Base-by-base conservation (phyloP, 2,329 filamentous ascomycete species). In the Talaromyces funiculosus region DNA sequence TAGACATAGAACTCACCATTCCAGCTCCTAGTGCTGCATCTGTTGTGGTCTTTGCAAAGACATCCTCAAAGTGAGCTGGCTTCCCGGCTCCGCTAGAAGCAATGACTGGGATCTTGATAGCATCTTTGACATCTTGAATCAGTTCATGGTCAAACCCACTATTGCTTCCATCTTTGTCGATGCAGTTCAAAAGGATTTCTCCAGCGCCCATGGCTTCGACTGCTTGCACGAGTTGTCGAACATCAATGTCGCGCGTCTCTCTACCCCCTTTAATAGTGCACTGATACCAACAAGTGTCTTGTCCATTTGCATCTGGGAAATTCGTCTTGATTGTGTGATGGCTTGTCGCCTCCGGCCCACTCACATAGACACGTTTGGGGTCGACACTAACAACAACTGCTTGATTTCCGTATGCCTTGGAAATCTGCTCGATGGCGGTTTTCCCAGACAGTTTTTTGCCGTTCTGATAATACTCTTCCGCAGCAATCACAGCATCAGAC, bases 361-460 rank as follows among this genome's bases (percentile, higher is more conserved):
- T 70, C 58, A 97, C 89, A 75, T 96, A 97, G 10, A 97, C 86
- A 61, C 94, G 85, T 76, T 92, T 94, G 4, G 94, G 95, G 71
- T 99, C 94, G 62, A 99, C 87, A 69, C 89, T 94, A 66, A 99
- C 90, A 60, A 99, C 94, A 53, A 99, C 94, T 47, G 94, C 94
- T 78, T 99, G 94, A 74, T 91, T 92, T 61, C 94, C 94, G 78
- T 99, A 99, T 5, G 93, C 93, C 53, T 85, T 80, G 43, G 90
- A 94, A 73, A 99, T 99, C 65, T 91, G 90, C 80, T 99, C 95
- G 70, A 99, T 97, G 60, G 94, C 92, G 0, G 93, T 97, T 69
- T 83, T 88, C 40, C 93, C 92, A 20, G 83, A 86, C 37, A 96
- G 80, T 60, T 82, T 85, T 66, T 83, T 81, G 26, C 88, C 88